These are phyloP conservation scores for Ogataea parapolymorpha DNA, from an alignment of 805 yeast genomes.

Conservation along the genomic window DNA sequence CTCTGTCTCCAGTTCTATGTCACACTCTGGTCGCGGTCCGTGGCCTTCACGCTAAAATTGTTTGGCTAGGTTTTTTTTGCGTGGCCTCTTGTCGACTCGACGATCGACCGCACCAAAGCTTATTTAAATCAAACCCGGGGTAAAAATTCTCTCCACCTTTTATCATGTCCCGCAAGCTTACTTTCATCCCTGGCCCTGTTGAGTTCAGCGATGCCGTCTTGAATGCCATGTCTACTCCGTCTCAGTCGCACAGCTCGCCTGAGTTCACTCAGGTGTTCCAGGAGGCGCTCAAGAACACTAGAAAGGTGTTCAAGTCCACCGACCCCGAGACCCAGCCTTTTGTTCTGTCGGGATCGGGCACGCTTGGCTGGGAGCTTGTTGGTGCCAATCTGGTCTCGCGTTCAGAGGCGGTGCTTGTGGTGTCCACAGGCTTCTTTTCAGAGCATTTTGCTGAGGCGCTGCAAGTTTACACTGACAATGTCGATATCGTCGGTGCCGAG, in stretches of 20 bases:
- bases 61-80: conserved; percentile 1
- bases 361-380: conserved; percentile 91
- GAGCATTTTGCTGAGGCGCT: conserved; percentile 79
- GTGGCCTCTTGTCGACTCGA: not conserved
- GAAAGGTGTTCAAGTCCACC: conserved; percentile 70
- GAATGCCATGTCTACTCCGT: conserved; percentile 74
- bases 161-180: conserved; percentile 30
- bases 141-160: conserved; percentile 4
- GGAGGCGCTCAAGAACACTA: conserved; percentile 59
- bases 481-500: conserved; percentile 68
- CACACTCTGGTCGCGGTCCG: no score
- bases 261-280: conserved; percentile 77
- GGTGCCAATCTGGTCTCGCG: conserved; percentile 69
- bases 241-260: conserved; percentile 87
- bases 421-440: conserved; percentile 88
- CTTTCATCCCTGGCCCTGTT: conserved; percentile 37
- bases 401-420: conserved; percentile 71
- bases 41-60: not conserved
- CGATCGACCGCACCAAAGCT: not conserved
- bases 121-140: conserved; percentile 2
- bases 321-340: conserved; percentile 71
- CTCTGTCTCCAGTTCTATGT: no score
- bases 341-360: conserved; percentile 86
- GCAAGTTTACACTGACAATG: conserved; percentile 68
- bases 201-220: conserved; percentile 72